A percentile compares a stretch with the other conserved stretches of the same genome.
phyloP scores from a whole-genome alignment of 495 filamentous ascomycete species.

The Chaetomium fimeti region DNA sequence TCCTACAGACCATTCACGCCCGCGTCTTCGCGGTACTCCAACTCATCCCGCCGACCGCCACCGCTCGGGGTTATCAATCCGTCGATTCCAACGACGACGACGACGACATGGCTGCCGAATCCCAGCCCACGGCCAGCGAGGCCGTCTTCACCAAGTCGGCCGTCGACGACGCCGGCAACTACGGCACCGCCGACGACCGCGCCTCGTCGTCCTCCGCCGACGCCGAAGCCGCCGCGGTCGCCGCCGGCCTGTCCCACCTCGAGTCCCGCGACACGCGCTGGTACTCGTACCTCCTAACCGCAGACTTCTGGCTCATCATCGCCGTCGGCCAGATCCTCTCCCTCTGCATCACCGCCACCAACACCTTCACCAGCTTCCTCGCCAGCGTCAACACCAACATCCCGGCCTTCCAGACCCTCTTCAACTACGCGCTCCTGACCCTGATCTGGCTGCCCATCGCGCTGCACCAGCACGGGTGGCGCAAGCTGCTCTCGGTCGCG shows the following conservation, averaged over 20 bases:
- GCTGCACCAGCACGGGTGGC: constrained; percentile 75
- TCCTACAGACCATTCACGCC: constrained; percentile 11
- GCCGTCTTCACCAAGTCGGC: constrained; percentile 46
- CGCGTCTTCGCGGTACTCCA: constrained; percentile 3
- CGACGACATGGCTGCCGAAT: constrained; percentile 18
- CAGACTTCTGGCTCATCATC: constrained; percentile 83
- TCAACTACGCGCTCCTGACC: constrained; percentile 87
- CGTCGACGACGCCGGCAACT: constrained; percentile 30
- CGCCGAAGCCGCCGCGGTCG: constrained; percentile 25
- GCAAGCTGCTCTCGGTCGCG: constrained; percentile 63
- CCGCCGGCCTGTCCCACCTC: constrained; percentile 44
- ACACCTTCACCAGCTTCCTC: constrained; percentile 82
- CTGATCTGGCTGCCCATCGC: constrained; percentile 80
- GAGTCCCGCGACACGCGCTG: constrained; percentile 56
- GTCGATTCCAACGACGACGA: background rate
- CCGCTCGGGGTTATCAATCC: constrained; percentile 17
- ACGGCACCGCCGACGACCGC: constrained; percentile 8
- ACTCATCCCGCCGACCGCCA: constrained; percentile 15
- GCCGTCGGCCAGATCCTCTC: constrained; percentile 81
- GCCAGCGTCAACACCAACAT: constrained; percentile 68
- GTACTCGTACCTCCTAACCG: constrained; percentile 79
- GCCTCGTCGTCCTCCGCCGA: constrained; percentile 12
- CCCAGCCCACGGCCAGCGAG: constrained; percentile 34
- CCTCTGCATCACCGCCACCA: constrained; percentile 83
- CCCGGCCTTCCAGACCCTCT: constrained; percentile 94